Evolutionary conservation across 2,329 filamentous ascomycete species (phyloP).

Genomic region (Ambrosiella xylebori): DNA sequence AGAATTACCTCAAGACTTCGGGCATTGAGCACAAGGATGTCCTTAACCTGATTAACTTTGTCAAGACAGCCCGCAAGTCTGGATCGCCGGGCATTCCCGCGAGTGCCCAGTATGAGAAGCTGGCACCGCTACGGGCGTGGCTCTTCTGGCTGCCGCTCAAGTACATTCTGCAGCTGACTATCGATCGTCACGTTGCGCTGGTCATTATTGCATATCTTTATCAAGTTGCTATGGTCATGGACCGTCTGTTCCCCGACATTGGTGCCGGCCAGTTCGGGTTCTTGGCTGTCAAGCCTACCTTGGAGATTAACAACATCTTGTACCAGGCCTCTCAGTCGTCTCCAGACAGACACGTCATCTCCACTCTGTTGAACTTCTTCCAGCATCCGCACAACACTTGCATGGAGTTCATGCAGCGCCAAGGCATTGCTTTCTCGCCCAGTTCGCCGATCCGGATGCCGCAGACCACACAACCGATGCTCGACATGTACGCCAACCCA

Average conservation of each 20-base stretch:
- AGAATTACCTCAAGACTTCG: conserved; percentile 49
- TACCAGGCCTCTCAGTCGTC: conserved; percentile 20
- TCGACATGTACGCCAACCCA: conserved; percentile 7
- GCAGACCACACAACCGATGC: background rate
- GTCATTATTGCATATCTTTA: conserved; percentile 84
- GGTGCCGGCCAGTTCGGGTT: conserved; percentile 76
- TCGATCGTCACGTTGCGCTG: background rate
- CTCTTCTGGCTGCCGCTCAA: conserved; percentile 88
- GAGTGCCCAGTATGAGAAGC: conserved; percentile 74
- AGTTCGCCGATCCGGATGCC: background rate
- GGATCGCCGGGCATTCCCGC: conserved; percentile 34
- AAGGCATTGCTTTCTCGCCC: background rate
- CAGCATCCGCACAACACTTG: conserved; percentile 5
- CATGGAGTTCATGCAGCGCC: conserved; percentile 8
- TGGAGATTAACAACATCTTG: conserved; percentile 67
- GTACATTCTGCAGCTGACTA: conserved; percentile 48
- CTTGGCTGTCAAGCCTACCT: conserved; percentile 62
- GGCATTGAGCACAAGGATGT: conserved; percentile 53
- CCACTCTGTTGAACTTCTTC: conserved; percentile 1
- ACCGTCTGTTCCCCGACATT: conserved; percentile 81
- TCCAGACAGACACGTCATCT: background rate
- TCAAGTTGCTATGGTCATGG: conserved; percentile 69
- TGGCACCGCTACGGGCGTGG: conserved; percentile 80
- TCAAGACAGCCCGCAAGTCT: conserved; percentile 55
- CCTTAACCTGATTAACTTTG: conserved; percentile 52